These are phyloP conservation scores for Eimeria acervulina DNA, from an alignment of 169 alveolate species.

Conservation along the genomic window DNA sequence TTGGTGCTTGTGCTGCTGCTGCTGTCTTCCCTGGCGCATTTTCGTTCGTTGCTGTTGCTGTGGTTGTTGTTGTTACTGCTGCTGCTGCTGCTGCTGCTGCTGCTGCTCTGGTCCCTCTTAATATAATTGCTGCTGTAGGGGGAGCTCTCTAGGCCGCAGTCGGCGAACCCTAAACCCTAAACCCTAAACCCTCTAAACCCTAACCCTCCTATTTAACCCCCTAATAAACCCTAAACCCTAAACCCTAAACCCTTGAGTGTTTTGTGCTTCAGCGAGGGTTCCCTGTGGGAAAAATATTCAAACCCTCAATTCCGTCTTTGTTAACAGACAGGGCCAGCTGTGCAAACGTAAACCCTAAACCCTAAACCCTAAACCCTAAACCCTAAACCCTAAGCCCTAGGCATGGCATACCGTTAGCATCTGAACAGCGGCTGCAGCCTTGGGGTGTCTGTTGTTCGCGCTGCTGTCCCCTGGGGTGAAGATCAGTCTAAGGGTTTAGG, in stretches of 20 bases:
- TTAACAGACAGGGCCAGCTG: slow-evolving; percentile 66
- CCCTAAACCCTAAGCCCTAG: too few relatives aligned
- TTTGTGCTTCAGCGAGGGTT: slow-evolving; percentile 37
- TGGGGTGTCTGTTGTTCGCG: background rate
- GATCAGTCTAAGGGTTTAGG: background rate
- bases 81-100: slow-evolving; percentile 13
- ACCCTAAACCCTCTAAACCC: background rate
- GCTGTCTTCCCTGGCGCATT: background rate
- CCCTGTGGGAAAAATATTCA: slow-evolving; percentile 69
- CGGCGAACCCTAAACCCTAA: too few relatives aligned
- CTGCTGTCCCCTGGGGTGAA: background rate
- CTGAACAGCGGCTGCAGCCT: background rate
- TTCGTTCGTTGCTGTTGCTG: background rate
- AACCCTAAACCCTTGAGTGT: background rate
- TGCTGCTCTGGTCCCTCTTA: background rate
- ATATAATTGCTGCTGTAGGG: too few relatives aligned
- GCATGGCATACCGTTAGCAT: too few relatives aligned
- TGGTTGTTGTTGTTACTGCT: background rate
- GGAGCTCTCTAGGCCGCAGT: too few relatives aligned
- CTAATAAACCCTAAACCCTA: slow-evolving; percentile 33
- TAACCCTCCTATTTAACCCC: too few relatives aligned
- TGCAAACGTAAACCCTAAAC: slow-evolving; percentile 54
- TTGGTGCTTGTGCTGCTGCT: background rate
- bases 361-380: background rate
- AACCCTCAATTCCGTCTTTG: slow-evolving; percentile 49